Evolutionary conservation across 2,329 filamentous ascomycete genomes (phyloP), one percentile per base, ranked within the genome.

Genomic region (Phialocephala subalpina): DNA sequence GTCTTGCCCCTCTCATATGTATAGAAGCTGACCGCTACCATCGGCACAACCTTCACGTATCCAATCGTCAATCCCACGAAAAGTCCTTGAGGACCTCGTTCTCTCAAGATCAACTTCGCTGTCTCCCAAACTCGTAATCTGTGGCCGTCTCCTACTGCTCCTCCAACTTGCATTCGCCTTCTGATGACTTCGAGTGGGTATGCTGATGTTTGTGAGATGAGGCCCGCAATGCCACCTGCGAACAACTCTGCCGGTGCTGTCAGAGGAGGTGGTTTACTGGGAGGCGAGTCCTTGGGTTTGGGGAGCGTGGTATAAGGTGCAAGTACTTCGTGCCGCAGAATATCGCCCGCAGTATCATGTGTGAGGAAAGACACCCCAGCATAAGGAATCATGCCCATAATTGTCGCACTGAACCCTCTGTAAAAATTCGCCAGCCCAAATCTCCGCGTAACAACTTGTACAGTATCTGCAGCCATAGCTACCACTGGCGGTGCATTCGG

Each of bases 331-430:
- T 86, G 84, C 20, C 94, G 92, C 73, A 99, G 85, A 56, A 96
- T 75, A 78, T 99, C 96, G 67, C 93, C 92, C 47, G 91, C 88
- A 4, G 92, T 93, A 78, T 99, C 96, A 80, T 99, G 96, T 0
- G 93, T 97, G 47, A 99, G 86, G 80, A 99, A 99, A 0, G 94
- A 97, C 75, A 97, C 90, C 73, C 96, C 96, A 0, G 96, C 96
- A 76, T 99, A 99, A 0, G 96, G 96, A 0, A 99, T 82, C 95
- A 99, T 99, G 73, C 96, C 96, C 67, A 97, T 84, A 5, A 99
- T 80, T 0, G 96, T 98, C 0, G 95, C 92, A 0, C 89, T 88
- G 78, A 99, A 99, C 58, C 96, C 96, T 58, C 96, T 89, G 80
- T 97, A 99, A 78, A 99, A 99, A 79, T 99, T 99, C 63, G 88